Evolutionary conservation across 768 basidiomycete genomes (phyloP).

Genomic region (Leucosporidium yakuticum): DNA sequence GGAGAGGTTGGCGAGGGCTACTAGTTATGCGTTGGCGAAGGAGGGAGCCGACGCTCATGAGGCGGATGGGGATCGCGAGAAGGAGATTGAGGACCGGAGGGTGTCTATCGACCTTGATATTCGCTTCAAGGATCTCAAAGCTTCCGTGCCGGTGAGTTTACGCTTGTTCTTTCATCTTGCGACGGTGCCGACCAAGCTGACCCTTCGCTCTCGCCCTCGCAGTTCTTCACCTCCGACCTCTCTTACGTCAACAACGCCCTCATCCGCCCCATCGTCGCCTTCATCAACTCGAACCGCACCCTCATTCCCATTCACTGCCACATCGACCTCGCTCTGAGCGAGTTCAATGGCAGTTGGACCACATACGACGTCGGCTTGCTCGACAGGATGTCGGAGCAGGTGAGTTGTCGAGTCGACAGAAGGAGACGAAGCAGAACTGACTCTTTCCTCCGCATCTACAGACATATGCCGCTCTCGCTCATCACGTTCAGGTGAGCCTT

Average conservation of each 20-base stretch:
- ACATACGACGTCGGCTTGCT: constrained; percentile 75
- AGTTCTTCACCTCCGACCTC: constrained; percentile 72
- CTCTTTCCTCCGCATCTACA: constrained; percentile 40
- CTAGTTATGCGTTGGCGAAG: neutral
- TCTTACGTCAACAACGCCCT: constrained; percentile 89
- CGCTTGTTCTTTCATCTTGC: neutral
- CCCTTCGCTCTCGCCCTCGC: neutral
- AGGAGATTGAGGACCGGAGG: constrained; percentile 21
- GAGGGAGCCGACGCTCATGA: constrained; percentile 21
- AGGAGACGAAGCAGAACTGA: neutral
- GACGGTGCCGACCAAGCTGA: neutral
- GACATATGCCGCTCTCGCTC: constrained; percentile 86
- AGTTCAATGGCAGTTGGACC: constrained; percentile 97
- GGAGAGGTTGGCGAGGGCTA: neutral
- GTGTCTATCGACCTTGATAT: constrained; percentile 75
- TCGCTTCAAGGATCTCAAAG: constrained; percentile 89
- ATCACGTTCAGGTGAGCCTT: constrained; percentile 58
- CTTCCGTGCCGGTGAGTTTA: constrained; percentile 63
- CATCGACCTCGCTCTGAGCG: constrained; percentile 70
- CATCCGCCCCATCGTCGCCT: constrained; percentile 91
- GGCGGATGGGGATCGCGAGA: constrained; percentile 23
- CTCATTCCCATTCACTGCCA: constrained; percentile 88
- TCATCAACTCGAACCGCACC: constrained; percentile 82
- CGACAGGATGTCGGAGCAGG: constrained; percentile 82
- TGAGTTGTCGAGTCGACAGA: constrained; percentile 38